Percentiles rank a stretch among this genome's conserved stretches.
Conservation (phyloP, 2,329 filamentous ascomycete genomes). For the Exophiala aquamarina region DNA sequence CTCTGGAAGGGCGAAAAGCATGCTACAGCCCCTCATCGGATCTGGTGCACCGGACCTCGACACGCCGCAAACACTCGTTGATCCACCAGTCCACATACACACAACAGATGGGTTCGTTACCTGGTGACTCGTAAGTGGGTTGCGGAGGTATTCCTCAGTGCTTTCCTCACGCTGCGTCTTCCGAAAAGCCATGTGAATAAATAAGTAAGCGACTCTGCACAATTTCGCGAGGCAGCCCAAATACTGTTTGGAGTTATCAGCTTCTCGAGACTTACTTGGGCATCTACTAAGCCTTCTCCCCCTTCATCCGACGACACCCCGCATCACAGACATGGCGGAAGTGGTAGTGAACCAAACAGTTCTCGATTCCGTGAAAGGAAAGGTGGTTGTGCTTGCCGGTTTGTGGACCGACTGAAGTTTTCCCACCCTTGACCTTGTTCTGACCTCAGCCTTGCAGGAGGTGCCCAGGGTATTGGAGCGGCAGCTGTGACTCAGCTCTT, state of each 20-base stretch:
- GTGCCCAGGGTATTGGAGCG: conserved; percentile 47
- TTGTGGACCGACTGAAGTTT: not conserved
- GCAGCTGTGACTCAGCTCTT: conserved; percentile 42
- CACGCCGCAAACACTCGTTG: not conserved
- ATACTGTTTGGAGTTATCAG: too few species aligned
- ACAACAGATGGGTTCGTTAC: too few species aligned
- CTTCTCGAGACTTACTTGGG: too few species aligned
- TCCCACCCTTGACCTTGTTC: not conserved
- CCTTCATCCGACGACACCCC: not conserved
- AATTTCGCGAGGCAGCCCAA: too few species aligned
- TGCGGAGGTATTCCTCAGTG: too few species aligned
- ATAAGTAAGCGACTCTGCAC: too few species aligned
- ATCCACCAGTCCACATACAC: not conserved
- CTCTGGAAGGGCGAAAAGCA: not conserved
- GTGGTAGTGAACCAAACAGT: conserved; percentile 15
- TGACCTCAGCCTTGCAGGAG: conserved; percentile 11
- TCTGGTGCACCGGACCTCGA: not conserved
- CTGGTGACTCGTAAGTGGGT: too few species aligned
- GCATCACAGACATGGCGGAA: conserved; percentile 11
- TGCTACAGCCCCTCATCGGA: conserved; percentile 9
- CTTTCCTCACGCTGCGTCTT: too few species aligned
- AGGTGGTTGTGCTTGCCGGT: conserved; percentile 24
- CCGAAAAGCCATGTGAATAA: too few species aligned
- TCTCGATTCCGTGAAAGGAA: conserved; percentile 19
- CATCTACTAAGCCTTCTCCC: not conserved